A percentile compares a stretch with the other conserved stretches of the same genome.
Conservation (phyloP, 2,329 filamentous ascomycete genomes). For the Dichotomopilus funicola region DNA sequence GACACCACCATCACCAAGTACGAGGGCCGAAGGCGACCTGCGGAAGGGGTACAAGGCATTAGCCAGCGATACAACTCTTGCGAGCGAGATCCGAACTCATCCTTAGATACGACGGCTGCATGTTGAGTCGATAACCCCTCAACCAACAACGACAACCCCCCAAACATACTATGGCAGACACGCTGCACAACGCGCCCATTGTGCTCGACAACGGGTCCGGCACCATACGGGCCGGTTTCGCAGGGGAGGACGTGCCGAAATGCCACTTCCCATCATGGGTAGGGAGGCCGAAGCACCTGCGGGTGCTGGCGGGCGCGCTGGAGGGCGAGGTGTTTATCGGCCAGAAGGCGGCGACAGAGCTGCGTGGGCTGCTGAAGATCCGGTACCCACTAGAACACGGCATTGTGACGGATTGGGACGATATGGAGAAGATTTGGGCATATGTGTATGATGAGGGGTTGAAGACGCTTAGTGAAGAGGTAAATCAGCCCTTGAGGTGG, state of each 20-base stretch:
- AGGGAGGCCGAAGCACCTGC: slow-evolving; percentile 87
- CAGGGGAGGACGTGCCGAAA: slow-evolving; percentile 90
- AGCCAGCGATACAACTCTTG: background rate
- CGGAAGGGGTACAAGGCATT: background rate
- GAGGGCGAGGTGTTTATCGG: slow-evolving; percentile 98
- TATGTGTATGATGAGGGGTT: slow-evolving; percentile 94
- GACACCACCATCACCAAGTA: too few relatives aligned
- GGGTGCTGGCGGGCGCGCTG: slow-evolving; percentile 90
- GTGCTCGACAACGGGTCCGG: slow-evolving; percentile 98
- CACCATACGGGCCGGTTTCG: slow-evolving; percentile 94
- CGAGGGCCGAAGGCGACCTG: too few relatives aligned
- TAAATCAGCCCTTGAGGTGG: slow-evolving; percentile 32
- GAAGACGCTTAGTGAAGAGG: slow-evolving; percentile 96
- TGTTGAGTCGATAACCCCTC: background rate
- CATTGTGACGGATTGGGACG: slow-evolving; percentile 98
- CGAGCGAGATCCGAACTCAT: background rate
- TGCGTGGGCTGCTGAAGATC: slow-evolving; percentile 91
- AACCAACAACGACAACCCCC: background rate
- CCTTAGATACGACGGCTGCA: background rate
- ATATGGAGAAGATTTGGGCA: slow-evolving; percentile 99
- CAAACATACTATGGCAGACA: slow-evolving; percentile 43
- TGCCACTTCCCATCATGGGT: slow-evolving; percentile 98
- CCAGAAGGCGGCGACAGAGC: slow-evolving; percentile 76
- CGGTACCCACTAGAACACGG: slow-evolving; percentile 93
- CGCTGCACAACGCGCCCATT: slow-evolving; percentile 92